Percentiles rank a stretch among this genome's conserved stretches.
These are phyloP conservation scores for Aspergillus brunneoviolaceus DNA, from an alignment of 2,329 filamentous ascomycete genomes.

Conservation along the genomic window DNA sequence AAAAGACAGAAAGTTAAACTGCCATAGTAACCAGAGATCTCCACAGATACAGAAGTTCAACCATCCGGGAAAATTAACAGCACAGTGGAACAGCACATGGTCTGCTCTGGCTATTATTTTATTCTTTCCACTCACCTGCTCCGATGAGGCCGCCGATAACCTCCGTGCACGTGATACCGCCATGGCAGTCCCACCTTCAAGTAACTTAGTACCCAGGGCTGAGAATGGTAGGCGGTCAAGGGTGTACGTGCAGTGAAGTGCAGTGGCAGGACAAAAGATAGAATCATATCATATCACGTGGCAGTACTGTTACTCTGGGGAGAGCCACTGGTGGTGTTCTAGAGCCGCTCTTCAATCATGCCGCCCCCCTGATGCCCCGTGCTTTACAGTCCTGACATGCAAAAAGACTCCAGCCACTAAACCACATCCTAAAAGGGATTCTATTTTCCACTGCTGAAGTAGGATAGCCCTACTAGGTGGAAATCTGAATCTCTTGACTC, in stretches of 20 bases:
- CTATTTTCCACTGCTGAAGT: not conserved
- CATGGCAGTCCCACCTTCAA: no score
- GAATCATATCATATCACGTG: constrained; percentile 14
- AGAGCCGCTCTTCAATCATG: constrained; percentile 16
- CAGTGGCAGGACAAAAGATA: no score
- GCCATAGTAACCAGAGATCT: not conserved
- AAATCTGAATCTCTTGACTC: not conserved
- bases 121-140: not conserved
- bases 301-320: no score
- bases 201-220: not conserved
- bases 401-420: constrained; percentile 13
- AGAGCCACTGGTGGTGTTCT: constrained; percentile 16
- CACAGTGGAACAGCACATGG: not conserved
- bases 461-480: constrained; percentile 15
- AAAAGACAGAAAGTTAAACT: not conserved
- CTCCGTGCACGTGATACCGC: not conserved
- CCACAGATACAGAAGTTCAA: not conserved
- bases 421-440: not conserved
- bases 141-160: not conserved
- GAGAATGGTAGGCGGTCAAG: not conserved
- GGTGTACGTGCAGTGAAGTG: no score
- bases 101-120: not conserved
- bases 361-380: constrained; percentile 22
- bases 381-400: constrained; percentile 17
- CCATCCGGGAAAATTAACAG: not conserved